A percentile compares a stretch with the other conserved stretches of the same genome.
These are phyloP conservation scores for Naganishia friedmannii DNA, from an alignment of 768 basidiomycete genomes.

Conservation along the genomic window DNA sequence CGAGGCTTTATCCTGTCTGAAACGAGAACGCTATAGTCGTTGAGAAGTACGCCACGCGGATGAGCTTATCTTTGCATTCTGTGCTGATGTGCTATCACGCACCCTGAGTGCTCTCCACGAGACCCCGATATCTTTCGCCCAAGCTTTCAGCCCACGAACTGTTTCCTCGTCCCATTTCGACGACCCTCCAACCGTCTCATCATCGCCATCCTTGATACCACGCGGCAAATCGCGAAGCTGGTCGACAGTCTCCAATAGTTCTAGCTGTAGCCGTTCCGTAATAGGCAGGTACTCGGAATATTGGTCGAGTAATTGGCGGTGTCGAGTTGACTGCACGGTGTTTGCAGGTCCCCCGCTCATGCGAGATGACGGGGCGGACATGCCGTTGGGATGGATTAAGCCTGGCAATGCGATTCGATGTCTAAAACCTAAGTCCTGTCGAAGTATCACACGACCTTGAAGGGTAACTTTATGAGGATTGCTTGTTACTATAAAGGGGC, in stretches of 20 bases:
- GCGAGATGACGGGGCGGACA: neutral
- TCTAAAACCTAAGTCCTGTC: too few relatives aligned
- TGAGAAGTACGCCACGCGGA: too few relatives aligned
- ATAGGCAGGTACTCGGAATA: slow-evolving; percentile 18
- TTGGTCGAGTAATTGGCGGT: slow-evolving; percentile 4
- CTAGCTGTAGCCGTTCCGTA: slow-evolving; percentile 1
- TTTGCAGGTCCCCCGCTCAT: slow-evolving; percentile 4
- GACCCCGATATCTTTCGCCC: slow-evolving; percentile 22
- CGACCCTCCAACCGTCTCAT: neutral
- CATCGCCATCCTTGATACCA: neutral
- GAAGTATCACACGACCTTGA: too few relatives aligned
- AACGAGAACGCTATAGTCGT: slow-evolving; percentile 12
- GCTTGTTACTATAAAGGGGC: too few relatives aligned
- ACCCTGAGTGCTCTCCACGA: slow-evolving; percentile 29
- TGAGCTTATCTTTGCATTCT: neutral
- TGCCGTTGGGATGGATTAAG: neutral
- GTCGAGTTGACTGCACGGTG: neutral
- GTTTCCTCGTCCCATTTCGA: slow-evolving; percentile 19
- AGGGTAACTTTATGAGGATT: too few relatives aligned
- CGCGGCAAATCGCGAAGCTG: slow-evolving; percentile 5
- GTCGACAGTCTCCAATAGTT: slow-evolving; percentile 9
- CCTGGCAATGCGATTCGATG: too few relatives aligned
- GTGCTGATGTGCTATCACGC: neutral
- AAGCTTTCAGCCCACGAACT: slow-evolving; percentile 6
- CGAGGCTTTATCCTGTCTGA: slow-evolving; percentile 23